A percentile compares a stretch with the other conserved stretches of the same genome.
phyloP scores from a whole-genome alignment of 2,329 filamentous ascomycete genomes.

The Talaromyces piceae region DNA sequence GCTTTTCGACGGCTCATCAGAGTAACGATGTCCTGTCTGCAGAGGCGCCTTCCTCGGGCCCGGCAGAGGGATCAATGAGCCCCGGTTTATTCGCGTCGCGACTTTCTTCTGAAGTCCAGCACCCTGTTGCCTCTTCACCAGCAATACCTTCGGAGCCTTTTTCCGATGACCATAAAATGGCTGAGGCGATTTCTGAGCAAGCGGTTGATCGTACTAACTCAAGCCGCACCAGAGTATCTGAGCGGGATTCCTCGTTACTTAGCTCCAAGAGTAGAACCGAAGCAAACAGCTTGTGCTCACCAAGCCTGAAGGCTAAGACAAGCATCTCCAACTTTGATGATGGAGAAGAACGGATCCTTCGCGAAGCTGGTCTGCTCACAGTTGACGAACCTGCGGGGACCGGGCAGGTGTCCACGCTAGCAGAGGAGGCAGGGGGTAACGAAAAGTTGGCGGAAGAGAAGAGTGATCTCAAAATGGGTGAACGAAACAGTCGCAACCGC shows the following conservation, averaged over 20 bases:
- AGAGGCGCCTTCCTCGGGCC: constrained; percentile 9
- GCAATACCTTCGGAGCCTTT: constrained; percentile 25
- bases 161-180: constrained; percentile 17
- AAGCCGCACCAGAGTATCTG: constrained; percentile 19
- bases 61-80: constrained; percentile 12
- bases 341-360: constrained; percentile 59
- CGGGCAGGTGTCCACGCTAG: constrained; percentile 30
- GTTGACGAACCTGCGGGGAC: constrained; percentile 36
- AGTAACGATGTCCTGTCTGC: constrained; percentile 16
- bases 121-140: constrained; percentile 27
- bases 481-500: constrained; percentile 59
- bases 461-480: constrained; percentile 37
- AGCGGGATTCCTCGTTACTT: constrained; percentile 33
- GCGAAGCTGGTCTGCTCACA: constrained; percentile 59
- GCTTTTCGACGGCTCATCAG: constrained; percentile 17
- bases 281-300: constrained; percentile 26
- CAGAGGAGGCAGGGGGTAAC: constrained; percentile 33
- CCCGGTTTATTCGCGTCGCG: constrained; percentile 17
- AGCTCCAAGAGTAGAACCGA: constrained; percentile 31
- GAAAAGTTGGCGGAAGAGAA: constrained; percentile 36
- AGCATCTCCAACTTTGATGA: constrained; percentile 48
- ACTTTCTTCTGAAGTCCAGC: constrained; percentile 20
- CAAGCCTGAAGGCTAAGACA: constrained; percentile 29
- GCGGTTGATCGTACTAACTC: constrained; percentile 15
- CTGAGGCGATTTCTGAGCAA: background rate